Evolutionary conservation across 2,329 filamentous ascomycete species (phyloP).

Genomic region (Ascocoryne sarcoides): DNA sequence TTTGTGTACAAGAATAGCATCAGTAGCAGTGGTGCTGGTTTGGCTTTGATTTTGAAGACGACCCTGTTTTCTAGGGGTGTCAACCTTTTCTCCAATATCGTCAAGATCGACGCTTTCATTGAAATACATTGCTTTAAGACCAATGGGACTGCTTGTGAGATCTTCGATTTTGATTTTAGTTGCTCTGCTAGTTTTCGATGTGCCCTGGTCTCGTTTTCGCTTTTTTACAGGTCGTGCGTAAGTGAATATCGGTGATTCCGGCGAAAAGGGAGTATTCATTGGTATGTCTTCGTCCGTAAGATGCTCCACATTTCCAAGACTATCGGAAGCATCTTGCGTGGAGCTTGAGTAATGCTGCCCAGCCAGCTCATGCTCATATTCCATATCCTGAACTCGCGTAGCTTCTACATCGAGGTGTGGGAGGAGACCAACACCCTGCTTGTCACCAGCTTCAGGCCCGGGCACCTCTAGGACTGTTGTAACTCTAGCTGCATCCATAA

Average conservation of each 20-base stretch:
- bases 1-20: not conserved
- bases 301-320: not conserved
- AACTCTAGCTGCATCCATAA: no score
- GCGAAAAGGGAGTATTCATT: not conserved
- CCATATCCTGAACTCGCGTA: slow-evolving; percentile 8
- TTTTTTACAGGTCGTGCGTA: slow-evolving; percentile 16
- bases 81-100: slow-evolving; percentile 28
- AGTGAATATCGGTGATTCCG: not conserved
- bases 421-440: slow-evolving; percentile 6
- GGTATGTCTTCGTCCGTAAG: not conserved
- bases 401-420: not conserved
- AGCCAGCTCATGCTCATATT: slow-evolving; percentile 9
- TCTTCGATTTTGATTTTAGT: slow-evolving; percentile 23
- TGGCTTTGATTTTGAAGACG: slow-evolving; percentile 1
- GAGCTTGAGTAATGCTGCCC: slow-evolving; percentile 18
- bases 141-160: slow-evolving; percentile 24
- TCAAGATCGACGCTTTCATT: slow-evolving; percentile 30
- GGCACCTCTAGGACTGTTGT: no score
- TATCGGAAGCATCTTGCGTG: slow-evolving; percentile 19
- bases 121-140: slow-evolving; percentile 10
- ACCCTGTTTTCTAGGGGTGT: slow-evolving; percentile 28
- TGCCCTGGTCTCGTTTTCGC: slow-evolving; percentile 11
- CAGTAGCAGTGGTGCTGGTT: not conserved
- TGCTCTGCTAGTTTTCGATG: not conserved
- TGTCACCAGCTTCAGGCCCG: no score